These are phyloP conservation scores for Citrus australasica DNA, from an alignment of 345 rosid genomes.

Conservation along the genomic window DNA sequence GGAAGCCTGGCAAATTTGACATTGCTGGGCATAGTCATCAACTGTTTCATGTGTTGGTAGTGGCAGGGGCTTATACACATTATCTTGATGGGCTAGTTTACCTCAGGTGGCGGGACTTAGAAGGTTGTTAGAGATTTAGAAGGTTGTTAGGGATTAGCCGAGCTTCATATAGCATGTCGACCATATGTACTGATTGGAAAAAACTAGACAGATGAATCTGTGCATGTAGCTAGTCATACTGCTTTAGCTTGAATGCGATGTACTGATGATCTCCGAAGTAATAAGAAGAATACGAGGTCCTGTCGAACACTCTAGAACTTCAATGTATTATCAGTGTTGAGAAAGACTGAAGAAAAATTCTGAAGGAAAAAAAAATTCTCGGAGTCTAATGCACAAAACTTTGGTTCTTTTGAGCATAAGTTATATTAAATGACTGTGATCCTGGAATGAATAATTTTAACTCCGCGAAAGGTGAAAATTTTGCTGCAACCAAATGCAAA, in stretches of 20 bases:
- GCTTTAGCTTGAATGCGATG: not conserved
- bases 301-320: not conserved
- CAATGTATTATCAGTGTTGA: not conserved
- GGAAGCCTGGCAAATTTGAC: constrained; percentile 30
- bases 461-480: not conserved
- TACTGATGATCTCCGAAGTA: not conserved
- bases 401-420: not conserved
- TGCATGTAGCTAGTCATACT: not conserved
- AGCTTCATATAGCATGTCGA: not conserved
- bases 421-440: not conserved
- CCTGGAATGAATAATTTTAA: not conserved
- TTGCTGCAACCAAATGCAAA: not conserved
- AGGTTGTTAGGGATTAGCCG: constrained; percentile 3
- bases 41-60: constrained; percentile 25
- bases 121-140: constrained; percentile 11
- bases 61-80: constrained; percentile 26
- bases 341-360: not conserved
- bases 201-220: not conserved
- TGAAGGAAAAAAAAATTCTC: not conserved
- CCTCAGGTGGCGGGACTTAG: constrained; percentile 23
- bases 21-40: constrained; percentile 32
- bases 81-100: constrained; percentile 19
- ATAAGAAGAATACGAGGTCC: not conserved
- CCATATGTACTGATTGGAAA: not conserved
- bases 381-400: not conserved